These are phyloP conservation scores for Kwoniella bestiolae DNA, from an alignment of 768 basidiomycete species.

Conservation along the genomic window DNA sequence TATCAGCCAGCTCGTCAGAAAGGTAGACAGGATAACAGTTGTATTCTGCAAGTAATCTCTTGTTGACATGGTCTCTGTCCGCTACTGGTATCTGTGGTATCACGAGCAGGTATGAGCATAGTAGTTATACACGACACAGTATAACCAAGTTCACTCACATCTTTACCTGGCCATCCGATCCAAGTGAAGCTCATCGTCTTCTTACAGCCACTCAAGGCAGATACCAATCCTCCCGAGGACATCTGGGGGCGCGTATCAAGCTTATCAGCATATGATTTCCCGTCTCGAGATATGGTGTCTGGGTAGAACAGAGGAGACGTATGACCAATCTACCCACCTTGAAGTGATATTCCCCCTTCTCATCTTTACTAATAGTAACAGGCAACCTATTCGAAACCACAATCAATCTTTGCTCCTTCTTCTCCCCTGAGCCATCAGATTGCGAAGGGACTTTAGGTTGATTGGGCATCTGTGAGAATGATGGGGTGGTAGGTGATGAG, in stretches of 20 bases:
- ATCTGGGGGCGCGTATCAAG: slow-evolving; percentile 65
- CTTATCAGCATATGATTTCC: not conserved
- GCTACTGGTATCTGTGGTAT: slow-evolving; percentile 81
- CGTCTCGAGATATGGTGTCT: too few species aligned
- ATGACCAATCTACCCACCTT: slow-evolving; percentile 42
- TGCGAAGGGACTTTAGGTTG: not conserved
- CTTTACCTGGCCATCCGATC: slow-evolving; percentile 85
- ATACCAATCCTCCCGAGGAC: slow-evolving; percentile 97
- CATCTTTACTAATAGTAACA: slow-evolving; percentile 93
- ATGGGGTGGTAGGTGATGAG: slow-evolving; percentile 19
- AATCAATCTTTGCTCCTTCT: slow-evolving; percentile 69
- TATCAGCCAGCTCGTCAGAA: slow-evolving; percentile 96
- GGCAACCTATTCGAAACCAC: slow-evolving; percentile 96
- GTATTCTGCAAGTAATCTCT: slow-evolving; percentile 90
- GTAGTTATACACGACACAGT: slow-evolving; percentile 1
- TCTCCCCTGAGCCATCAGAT: not conserved
- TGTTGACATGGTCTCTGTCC: slow-evolving; percentile 88
- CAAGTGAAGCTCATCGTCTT: slow-evolving; percentile 97
- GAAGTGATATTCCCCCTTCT: slow-evolving; percentile 90
- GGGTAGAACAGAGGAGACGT: not conserved
- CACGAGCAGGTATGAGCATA: too few species aligned
- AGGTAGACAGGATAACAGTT: slow-evolving; percentile 98
- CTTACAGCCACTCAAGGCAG: slow-evolving; percentile 95
- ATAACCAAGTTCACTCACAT: slow-evolving; percentile 37
- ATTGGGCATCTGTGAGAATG: slow-evolving; percentile 19